These are phyloP conservation scores for Jamesozyma rosinii DNA, from an alignment of 805 yeast species.

Conservation along the genomic window DNA sequence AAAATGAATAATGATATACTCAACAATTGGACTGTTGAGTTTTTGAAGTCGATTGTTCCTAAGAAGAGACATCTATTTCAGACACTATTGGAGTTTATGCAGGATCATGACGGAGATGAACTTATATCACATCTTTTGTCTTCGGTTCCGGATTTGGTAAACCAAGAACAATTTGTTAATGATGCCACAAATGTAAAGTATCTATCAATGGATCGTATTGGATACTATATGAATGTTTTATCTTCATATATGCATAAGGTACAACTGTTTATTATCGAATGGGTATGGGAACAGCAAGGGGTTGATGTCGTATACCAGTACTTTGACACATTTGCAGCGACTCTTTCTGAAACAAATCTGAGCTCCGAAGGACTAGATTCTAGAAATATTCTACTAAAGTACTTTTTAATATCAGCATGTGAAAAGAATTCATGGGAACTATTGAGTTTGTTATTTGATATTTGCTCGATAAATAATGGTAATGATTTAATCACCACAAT, in stretches of 20 bases:
- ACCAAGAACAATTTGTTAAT: not conserved
- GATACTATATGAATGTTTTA: not conserved
- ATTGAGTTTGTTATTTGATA: constrained; percentile 4
- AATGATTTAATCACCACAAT: not conserved
- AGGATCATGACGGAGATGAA: not conserved
- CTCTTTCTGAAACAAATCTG: not conserved
- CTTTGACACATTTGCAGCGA: not conserved
- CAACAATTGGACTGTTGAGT: not conserved
- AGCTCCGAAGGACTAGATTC: not conserved
- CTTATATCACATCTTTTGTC: not conserved
- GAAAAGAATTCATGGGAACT: constrained; percentile 4
- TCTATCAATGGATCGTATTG: not conserved
- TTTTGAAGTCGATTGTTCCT: not conserved
- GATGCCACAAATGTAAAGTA: not conserved
- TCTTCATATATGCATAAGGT: not conserved
- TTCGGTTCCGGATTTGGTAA: not conserved
- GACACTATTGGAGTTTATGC: not conserved
- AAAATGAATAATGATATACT: not conserved
- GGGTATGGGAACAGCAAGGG: not conserved
- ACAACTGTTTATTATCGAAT: not conserved
- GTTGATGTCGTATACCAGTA: not conserved
- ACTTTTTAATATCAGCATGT: not conserved
- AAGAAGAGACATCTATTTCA: not conserved
- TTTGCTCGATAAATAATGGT: constrained; percentile 4
- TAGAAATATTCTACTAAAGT: not conserved